These are phyloP conservation scores for Xylariaceae sp. DNA, from an alignment of 2,329 filamentous ascomycete species.

Conservation along the genomic window DNA sequence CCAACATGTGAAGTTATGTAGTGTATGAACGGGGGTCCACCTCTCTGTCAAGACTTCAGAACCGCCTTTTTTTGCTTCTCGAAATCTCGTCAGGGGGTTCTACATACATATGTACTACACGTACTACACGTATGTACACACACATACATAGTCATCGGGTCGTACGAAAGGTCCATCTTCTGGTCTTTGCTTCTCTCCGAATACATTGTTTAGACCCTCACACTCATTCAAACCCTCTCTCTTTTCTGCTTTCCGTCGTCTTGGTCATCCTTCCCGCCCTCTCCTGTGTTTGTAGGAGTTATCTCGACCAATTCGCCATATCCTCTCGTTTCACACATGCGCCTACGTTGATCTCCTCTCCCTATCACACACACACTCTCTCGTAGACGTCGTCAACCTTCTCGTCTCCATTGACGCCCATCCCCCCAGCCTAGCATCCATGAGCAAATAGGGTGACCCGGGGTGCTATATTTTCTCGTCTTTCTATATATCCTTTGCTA, in stretches of 20 bases:
- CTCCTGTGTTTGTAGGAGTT: slow-evolving; percentile 7
- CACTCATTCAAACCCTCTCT: slow-evolving; percentile 23
- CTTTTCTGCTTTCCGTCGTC: slow-evolving; percentile 20
- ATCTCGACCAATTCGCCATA: slow-evolving; percentile 7
- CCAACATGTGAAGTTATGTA: background rate
- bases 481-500: slow-evolving; percentile 26
- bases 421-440: background rate
- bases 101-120: too few species aligned
- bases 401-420: slow-evolving; percentile 22
- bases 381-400: slow-evolving; percentile 29
- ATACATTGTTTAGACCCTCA: slow-evolving; percentile 28
- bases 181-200: slow-evolving; percentile 31
- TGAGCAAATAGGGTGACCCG: slow-evolving; percentile 6
- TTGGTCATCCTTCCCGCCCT: slow-evolving; percentile 23
- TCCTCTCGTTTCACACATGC: slow-evolving; percentile 31
- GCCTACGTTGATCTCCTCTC: slow-evolving; percentile 20
- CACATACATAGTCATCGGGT: too few species aligned
- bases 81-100: slow-evolving; percentile 24
- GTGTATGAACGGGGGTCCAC: background rate
- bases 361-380: background rate
- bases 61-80: slow-evolving; percentile 13
- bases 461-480: slow-evolving; percentile 13
- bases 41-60: slow-evolving; percentile 23
- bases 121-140: too few species aligned
- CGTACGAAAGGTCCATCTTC: slow-evolving; percentile 18